Evolutionary conservation across 257 asterid species (phyloP).

Genomic region (Solanum etuberosum): DNA sequence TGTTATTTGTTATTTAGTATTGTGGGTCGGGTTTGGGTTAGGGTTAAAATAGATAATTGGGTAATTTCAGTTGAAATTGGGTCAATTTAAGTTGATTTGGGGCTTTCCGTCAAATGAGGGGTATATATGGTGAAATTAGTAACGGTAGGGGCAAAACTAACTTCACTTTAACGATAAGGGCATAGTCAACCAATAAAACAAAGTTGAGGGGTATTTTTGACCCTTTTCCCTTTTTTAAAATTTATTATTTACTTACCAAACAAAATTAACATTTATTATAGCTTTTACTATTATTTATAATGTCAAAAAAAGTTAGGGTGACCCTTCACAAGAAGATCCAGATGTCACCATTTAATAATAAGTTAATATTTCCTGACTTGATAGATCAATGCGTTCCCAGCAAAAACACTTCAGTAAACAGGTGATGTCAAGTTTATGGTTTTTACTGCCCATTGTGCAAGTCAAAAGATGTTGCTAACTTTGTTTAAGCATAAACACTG

Average conservation of each 20-base stretch:
- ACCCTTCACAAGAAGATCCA: background rate
- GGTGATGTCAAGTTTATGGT: background rate
- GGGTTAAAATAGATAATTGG: too few species aligned
- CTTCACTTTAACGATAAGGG: too few species aligned
- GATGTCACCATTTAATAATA: background rate
- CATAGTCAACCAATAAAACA: too few species aligned
- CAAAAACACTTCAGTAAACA: background rate
- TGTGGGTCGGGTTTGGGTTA: too few species aligned
- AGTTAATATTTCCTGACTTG: background rate
- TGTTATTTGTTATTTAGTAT: too few species aligned
- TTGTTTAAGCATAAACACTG: background rate
- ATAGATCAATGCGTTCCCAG: background rate
- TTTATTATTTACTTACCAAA: background rate
- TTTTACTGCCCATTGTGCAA: background rate
- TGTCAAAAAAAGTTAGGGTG: background rate
- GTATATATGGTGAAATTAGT: too few species aligned
- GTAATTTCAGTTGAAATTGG: too few species aligned
- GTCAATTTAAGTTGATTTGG: too few species aligned
- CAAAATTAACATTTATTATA: background rate
- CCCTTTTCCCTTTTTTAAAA: too few species aligned
- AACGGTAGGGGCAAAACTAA: too few species aligned
- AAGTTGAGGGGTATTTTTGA: too few species aligned
- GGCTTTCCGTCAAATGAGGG: too few species aligned
- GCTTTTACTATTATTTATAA: background rate
- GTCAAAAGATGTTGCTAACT: background rate